Conservation (phyloP, 306 rosid species). For the Prunus fruticosa region DNA sequence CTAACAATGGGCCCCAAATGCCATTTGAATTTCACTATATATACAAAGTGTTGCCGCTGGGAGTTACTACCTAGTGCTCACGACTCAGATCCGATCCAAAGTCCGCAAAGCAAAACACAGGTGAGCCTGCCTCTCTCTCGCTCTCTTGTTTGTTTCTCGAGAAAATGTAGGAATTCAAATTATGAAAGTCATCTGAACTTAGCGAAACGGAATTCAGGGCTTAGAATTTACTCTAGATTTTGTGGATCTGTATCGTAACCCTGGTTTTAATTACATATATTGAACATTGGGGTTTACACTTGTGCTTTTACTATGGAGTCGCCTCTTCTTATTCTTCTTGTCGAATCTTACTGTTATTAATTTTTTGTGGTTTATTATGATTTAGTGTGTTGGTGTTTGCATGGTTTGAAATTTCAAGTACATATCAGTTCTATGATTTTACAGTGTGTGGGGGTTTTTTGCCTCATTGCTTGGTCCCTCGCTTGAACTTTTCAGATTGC, state of each 20-base stretch:
- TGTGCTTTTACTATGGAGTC: background rate
- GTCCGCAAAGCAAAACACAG: background rate
- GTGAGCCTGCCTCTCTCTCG: background rate
- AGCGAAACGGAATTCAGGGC: background rate
- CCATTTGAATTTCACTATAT: conserved; percentile 2
- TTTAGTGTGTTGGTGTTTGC: background rate
- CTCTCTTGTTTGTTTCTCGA: background rate
- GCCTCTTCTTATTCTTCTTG: background rate
- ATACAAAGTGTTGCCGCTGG: background rate
- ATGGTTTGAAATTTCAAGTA: background rate
- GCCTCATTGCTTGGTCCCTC: no score
- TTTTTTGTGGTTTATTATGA: background rate
- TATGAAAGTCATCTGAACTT: background rate
- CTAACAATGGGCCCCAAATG: background rate
- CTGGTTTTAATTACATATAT: background rate
- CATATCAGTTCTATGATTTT: background rate
- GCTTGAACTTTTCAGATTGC: background rate
- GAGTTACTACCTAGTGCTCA: background rate
- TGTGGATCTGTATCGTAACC: background rate
- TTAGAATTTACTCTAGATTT: background rate
- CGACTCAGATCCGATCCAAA: conserved; percentile 15
- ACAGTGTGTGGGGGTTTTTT: no score
- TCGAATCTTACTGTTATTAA: background rate
- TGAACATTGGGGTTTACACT: background rate
- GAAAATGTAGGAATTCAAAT: background rate